These are phyloP conservation scores for Coccomyxa sp. DNA, from an alignment of 139 green algal species.

Conservation along the genomic window DNA sequence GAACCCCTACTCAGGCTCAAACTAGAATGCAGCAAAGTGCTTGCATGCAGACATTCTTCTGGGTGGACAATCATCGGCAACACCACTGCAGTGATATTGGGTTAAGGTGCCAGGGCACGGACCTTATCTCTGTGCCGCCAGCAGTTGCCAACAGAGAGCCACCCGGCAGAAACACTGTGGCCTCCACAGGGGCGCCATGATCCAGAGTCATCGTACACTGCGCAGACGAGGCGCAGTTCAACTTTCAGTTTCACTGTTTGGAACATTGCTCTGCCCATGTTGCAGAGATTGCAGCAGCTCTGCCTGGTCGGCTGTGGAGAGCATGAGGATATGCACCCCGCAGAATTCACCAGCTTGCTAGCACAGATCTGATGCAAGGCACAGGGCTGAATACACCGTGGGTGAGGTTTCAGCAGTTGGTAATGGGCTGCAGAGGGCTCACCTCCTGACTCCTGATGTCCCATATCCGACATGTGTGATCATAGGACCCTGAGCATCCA, in stretches of 20 bases:
- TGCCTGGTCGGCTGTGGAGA: too few relatives aligned
- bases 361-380: neutral
- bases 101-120: too few relatives aligned
- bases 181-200: constrained; percentile 80
- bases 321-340: neutral
- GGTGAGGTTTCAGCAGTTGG: neutral
- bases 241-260: too few relatives aligned
- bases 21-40: too few relatives aligned
- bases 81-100: too few relatives aligned
- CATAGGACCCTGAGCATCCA: constrained; percentile 60
- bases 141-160: constrained; percentile 67
- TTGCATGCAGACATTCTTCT: too few relatives aligned
- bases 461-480: constrained; percentile 83
- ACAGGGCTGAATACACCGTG: neutral
- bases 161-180: constrained; percentile 69
- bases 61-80: too few relatives aligned
- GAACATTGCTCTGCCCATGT: too few relatives aligned
- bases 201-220: constrained; percentile 46
- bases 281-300: too few relatives aligned
- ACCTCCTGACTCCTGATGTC: constrained; percentile 53
- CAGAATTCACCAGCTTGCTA: neutral
- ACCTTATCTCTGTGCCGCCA: constrained; percentile 51
- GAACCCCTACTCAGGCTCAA: too few relatives aligned
- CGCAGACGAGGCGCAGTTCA: neutral
- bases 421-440: neutral